phyloP scores from a whole-genome alignment of 2,329 filamentous ascomycete genomes.

The Alternaria triticina region DNA sequence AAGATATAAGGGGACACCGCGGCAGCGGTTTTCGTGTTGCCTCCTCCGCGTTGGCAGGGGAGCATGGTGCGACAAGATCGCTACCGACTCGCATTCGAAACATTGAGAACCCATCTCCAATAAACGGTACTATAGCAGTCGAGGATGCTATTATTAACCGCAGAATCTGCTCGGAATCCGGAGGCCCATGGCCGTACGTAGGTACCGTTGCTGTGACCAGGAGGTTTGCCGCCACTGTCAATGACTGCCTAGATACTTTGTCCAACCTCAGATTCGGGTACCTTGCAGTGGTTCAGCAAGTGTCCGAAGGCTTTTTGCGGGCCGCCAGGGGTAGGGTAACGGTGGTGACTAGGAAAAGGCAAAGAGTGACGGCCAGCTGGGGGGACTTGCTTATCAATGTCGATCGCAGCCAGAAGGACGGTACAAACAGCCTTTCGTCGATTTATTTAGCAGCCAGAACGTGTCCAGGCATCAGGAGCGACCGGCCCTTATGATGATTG shows the following conservation, averaged over 20 bases:
- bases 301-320: constrained; percentile 16
- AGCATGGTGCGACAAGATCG: constrained; percentile 44
- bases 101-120: constrained; percentile 22
- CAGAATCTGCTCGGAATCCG: constrained; percentile 12
- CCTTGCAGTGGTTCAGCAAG: constrained; percentile 25
- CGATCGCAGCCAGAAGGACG: constrained; percentile 30
- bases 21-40: constrained; percentile 29
- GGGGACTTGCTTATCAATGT: constrained; percentile 19
- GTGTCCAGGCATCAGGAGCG: constrained; percentile 26
- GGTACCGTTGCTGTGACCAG: not conserved
- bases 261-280: constrained; percentile 9
- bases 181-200: constrained; percentile 31
- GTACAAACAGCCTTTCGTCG: constrained; percentile 21
- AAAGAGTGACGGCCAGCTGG: constrained; percentile 35
- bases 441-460: constrained; percentile 20
- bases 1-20: constrained; percentile 25
- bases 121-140: constrained; percentile 14
- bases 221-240: not conserved
- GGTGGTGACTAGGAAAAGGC: constrained; percentile 15
- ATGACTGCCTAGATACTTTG: not conserved
- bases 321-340: constrained; percentile 8
- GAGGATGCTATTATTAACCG: constrained; percentile 25
- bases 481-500: constrained; percentile 37
- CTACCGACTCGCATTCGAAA: constrained; percentile 29
- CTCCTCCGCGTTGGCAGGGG: constrained; percentile 25